Evolutionary conservation across 306 rosid genomes (phyloP).

Genomic region (Senna siamea): DNA sequence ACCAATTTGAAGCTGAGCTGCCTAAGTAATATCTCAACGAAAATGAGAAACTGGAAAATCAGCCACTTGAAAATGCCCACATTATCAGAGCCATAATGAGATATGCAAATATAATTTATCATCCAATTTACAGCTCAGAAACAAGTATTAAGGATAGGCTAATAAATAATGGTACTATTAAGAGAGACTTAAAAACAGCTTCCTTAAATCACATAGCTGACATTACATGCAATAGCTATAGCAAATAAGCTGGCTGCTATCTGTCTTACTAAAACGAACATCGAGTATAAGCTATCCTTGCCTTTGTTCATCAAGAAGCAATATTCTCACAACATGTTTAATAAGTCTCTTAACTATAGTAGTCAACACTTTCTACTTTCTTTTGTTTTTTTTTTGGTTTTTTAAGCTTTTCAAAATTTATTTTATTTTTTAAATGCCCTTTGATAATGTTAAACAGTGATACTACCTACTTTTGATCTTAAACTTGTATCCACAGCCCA

Average conservation of each 20-base stretch:
- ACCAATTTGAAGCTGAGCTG: constrained; percentile 12
- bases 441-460: background rate
- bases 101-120: background rate
- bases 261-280: background rate
- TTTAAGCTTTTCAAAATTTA: too few species aligned
- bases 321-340: too few species aligned
- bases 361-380: background rate
- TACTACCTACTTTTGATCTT: background rate
- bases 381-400: background rate
- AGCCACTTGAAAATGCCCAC: constrained; percentile 9
- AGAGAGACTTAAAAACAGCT: background rate
- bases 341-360: background rate
- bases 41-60: background rate
- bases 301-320: background rate
- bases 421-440: background rate
- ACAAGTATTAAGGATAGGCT: background rate
- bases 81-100: constrained; percentile 12
- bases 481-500: constrained; percentile 1
- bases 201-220: background rate
- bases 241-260: background rate
- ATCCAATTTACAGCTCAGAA: constrained; percentile 20
- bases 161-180: background rate
- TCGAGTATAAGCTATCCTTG: background rate
- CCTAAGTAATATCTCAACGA: background rate
- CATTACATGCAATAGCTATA: too few species aligned